A percentile compares a stretch with the other conserved stretches of the same genome.
These are phyloP conservation scores for Ensete ventricosum DNA, from an alignment of 176 grass and related monocot genomes.

Conservation along the genomic window DNA sequence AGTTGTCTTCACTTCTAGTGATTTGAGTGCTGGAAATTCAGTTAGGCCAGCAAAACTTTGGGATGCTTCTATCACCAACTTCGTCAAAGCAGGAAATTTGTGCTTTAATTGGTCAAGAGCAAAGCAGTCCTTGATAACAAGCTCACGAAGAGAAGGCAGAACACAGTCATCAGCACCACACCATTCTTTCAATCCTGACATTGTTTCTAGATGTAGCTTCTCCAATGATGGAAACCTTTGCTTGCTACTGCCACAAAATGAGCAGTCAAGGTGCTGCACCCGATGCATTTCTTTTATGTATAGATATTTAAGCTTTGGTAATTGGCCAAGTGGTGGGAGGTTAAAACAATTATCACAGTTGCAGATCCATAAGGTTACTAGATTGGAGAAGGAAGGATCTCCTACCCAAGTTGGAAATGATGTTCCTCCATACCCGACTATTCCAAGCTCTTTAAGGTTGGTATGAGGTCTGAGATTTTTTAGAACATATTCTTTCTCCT, in stretches of 20 bases:
- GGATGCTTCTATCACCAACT: conserved; percentile 25
- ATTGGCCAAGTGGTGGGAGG: conserved; percentile 25
- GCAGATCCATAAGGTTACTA: conserved; percentile 6
- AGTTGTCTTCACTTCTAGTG: conserved; percentile 12
- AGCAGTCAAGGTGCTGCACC: conserved; percentile 3
- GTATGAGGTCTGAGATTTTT: conserved; percentile 18
- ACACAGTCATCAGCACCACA: not conserved
- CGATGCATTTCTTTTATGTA: conserved; percentile 25
- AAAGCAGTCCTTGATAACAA: conserved; percentile 31
- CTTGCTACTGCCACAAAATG: conserved; percentile 17
- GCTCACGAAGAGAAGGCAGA: conserved; percentile 24
- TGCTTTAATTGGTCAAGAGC: conserved; percentile 24
- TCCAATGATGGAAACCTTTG: conserved; percentile 18
- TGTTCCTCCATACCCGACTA: conserved; percentile 9
- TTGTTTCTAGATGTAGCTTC: conserved; percentile 35
- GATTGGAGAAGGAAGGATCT: conserved; percentile 14
- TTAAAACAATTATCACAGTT: conserved; percentile 11
- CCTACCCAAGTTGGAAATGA: conserved; percentile 22
- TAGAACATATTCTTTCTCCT: conserved; percentile 2
- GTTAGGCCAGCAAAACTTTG: not conserved
- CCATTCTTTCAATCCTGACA: conserved; percentile 22
- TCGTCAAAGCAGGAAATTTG: conserved; percentile 27
- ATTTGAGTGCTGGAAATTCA: conserved; percentile 27
- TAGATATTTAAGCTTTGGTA: conserved; percentile 20
- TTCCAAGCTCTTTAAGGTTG: conserved; percentile 15